Conservation (phyloP, 1,284 basidiomycete genomes). For the Ustilago xerochloae region DNA sequence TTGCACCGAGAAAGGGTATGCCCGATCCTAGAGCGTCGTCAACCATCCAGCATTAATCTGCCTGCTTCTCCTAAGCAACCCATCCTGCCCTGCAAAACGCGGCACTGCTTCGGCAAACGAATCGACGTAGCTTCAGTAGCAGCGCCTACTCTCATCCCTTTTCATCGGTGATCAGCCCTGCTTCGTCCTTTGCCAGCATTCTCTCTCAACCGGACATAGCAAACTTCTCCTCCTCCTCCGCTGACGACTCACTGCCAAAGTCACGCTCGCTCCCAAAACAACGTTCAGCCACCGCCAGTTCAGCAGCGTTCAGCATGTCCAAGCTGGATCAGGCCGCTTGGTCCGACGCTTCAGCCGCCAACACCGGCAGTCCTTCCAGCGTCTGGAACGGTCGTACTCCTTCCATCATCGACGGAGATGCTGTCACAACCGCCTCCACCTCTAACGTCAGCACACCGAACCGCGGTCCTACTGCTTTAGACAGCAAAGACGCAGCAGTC, state of each 20-base stretch:
- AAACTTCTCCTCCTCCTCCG: not conserved
- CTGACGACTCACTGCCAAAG: not conserved
- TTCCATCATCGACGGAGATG: slow-evolving; percentile 40
- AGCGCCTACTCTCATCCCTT: slow-evolving; percentile 9
- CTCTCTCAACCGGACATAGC: not conserved
- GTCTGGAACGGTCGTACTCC: slow-evolving; percentile 43
- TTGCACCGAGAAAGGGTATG: slow-evolving; percentile 8
- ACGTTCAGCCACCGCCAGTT: slow-evolving; percentile 7
- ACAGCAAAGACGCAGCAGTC: slow-evolving; percentile 17
- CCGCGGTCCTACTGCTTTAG: slow-evolving; percentile 21
- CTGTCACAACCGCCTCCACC: slow-evolving; percentile 34
- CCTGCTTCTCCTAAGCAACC: slow-evolving; percentile 22
- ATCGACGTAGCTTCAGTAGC: slow-evolving; percentile 32
- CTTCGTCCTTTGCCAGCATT: not conserved
- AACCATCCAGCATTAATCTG: slow-evolving; percentile 21
- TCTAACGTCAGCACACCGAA: slow-evolving; percentile 47
- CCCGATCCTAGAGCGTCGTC: slow-evolving; percentile 15
- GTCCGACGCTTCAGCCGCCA: slow-evolving; percentile 31
- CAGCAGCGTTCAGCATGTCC: slow-evolving; percentile 22
- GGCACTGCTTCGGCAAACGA: slow-evolving; percentile 1
- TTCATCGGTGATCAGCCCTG: slow-evolving; percentile 6
- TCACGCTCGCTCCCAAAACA: not conserved
- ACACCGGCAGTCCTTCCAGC: slow-evolving; percentile 33
- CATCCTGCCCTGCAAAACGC: not conserved
- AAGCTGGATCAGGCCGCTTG: slow-evolving; percentile 33